phyloP scores from a whole-genome alignment of 495 filamentous ascomycete genomes.

The Corynascus novoguineensis region DNA sequence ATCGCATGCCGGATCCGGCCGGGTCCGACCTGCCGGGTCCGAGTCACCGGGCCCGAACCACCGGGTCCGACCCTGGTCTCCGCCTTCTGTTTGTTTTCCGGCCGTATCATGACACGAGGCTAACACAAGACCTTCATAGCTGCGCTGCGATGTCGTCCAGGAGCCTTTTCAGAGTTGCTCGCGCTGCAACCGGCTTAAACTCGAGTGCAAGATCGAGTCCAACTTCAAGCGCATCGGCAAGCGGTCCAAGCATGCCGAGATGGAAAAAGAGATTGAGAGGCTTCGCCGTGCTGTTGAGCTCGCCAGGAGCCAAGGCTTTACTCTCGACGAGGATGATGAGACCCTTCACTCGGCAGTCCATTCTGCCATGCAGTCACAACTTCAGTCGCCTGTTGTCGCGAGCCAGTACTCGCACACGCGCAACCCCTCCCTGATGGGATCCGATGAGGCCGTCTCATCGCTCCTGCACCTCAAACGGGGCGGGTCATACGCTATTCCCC shows the following conservation, averaged over 20 bases:
- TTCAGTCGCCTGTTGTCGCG: constrained; percentile 53
- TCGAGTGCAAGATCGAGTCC: constrained; percentile 86
- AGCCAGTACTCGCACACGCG: constrained; percentile 51
- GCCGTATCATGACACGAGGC: neutral
- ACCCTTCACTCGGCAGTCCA: constrained; percentile 1
- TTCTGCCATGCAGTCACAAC: constrained; percentile 41
- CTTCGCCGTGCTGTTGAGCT: constrained; percentile 43
- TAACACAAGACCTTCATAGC: constrained; percentile 31
- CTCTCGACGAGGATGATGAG: constrained; percentile 47
- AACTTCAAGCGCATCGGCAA: constrained; percentile 93
- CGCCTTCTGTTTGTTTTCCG: neutral
- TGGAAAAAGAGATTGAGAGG: constrained; percentile 77
- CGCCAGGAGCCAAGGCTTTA: constrained; percentile 47
- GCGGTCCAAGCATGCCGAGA: constrained; percentile 83
- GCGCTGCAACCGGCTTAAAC: constrained; percentile 76
- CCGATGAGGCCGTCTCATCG: constrained; percentile 78
- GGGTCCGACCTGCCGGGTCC: neutral
- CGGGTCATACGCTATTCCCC: constrained; percentile 48
- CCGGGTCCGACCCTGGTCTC: neutral
- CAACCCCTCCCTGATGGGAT: constrained; percentile 63
- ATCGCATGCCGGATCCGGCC: constrained; percentile 1
- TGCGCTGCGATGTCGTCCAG: constrained; percentile 86
- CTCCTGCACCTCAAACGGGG: constrained; percentile 66
- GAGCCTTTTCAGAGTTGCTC: constrained; percentile 77
- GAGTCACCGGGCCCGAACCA: neutral